Conservation (phyloP, 306 rosid genomes). For the Gillenia trifoliata region DNA sequence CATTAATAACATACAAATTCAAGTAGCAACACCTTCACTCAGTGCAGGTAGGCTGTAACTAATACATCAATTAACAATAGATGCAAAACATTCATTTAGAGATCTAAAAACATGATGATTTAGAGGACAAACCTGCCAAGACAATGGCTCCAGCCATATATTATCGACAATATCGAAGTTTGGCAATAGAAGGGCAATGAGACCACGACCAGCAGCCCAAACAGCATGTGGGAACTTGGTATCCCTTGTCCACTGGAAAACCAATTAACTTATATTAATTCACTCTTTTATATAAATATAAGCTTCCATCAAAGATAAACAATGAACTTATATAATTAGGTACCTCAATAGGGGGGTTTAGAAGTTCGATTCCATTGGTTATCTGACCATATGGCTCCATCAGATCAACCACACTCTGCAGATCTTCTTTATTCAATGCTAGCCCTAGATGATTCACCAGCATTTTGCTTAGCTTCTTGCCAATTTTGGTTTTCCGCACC, state of each 20-base stretch:
- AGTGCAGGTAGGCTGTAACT: too few species aligned
- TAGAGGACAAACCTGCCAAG: conserved; percentile 84
- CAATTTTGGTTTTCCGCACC: conserved; percentile 57
- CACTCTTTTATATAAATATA: background rate
- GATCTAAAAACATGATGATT: background rate
- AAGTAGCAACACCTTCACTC: too few species aligned
- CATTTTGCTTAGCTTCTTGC: conserved; percentile 43
- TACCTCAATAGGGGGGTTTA: conserved; percentile 89
- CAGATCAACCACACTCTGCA: conserved; percentile 77
- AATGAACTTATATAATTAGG: background rate
- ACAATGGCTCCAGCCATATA: conserved; percentile 92
- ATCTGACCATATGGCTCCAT: conserved; percentile 99
- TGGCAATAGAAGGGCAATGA: conserved; percentile 78
- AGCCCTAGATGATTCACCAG: conserved; percentile 90
- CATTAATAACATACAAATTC: too few species aligned
- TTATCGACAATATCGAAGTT: conserved; percentile 83
- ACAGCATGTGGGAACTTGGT: conserved; percentile 93
- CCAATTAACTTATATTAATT: conserved; percentile 16
- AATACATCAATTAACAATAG: too few species aligned
- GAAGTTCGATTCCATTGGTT: conserved; percentile 89
- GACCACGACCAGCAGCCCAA: conserved; percentile 98
- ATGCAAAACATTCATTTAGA: background rate
- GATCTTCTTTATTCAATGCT: conserved; percentile 68
- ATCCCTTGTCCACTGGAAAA: conserved; percentile 82
- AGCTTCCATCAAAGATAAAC: background rate